These are phyloP conservation scores for Saccharomycopsis sp. DNA, from an alignment of 805 yeast species.

Conservation along the genomic window DNA sequence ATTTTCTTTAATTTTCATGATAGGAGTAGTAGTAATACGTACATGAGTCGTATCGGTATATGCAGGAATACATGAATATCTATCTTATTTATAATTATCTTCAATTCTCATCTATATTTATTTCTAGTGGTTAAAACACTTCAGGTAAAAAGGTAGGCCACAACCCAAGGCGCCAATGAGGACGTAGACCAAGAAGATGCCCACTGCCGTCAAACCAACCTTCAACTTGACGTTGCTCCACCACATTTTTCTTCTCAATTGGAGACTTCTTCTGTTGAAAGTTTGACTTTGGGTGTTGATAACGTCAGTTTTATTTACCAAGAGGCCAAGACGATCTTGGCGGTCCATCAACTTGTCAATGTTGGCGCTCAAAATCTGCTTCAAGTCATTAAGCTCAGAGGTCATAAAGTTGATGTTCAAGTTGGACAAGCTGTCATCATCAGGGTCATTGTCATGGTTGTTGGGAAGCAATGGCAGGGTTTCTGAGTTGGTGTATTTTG, in stretches of 20 bases:
- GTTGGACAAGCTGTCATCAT: constrained; percentile 3
- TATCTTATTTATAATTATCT: too few relatives aligned
- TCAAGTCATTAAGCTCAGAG: constrained; percentile 53
- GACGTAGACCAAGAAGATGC: constrained; percentile 34
- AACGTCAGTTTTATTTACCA: constrained; percentile 66
- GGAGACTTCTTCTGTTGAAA: constrained; percentile 53
- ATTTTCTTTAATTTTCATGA: too few relatives aligned
- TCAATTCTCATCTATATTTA: too few relatives aligned
- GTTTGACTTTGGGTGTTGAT: constrained; percentile 52
- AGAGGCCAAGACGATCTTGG: constrained; percentile 55
- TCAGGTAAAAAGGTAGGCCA: constrained; percentile 42
- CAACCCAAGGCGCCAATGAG: constrained; percentile 39
- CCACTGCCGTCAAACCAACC: constrained; percentile 21
- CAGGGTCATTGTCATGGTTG: constrained; percentile 1
- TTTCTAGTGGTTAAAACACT: constrained; percentile 31
- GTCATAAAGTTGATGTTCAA: constrained; percentile 13
- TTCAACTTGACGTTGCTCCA: constrained; percentile 38
- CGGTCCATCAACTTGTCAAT: constrained; percentile 58
- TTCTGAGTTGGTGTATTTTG: constrained; percentile 24
- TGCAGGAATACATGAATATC: too few relatives aligned
- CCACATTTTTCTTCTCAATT: constrained; percentile 54
- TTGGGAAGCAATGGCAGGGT: constrained; percentile 1
- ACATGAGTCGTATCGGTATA: too few relatives aligned
- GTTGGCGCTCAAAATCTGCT: constrained; percentile 62
- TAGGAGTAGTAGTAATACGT: too few relatives aligned